Evolutionary conservation across 1,284 basidiomycete species (phyloP).

Genomic region (Anthracocystis panici-leucophaei): DNA sequence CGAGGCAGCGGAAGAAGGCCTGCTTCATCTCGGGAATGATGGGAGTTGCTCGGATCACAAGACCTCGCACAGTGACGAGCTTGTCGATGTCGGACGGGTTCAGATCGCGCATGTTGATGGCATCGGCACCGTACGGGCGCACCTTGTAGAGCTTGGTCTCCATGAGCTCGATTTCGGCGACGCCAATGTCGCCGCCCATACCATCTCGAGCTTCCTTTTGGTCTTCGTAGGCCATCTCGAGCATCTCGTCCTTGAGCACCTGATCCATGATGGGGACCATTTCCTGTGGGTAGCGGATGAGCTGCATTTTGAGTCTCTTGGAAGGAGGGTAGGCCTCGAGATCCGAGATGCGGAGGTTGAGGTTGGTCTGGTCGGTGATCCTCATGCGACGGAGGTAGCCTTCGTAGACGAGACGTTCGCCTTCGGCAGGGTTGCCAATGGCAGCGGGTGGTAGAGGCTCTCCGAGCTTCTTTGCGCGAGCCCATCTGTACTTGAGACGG

Average conservation of each 20-base stretch:
- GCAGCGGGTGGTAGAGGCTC: conserved; percentile 67
- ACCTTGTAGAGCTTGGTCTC: conserved; percentile 83
- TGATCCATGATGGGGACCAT: conserved; percentile 97
- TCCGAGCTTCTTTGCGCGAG: conserved; percentile 79
- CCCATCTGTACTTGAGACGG: conserved; percentile 89
- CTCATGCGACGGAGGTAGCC: conserved; percentile 87
- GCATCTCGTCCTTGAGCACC: conserved; percentile 81
- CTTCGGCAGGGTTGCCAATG: conserved; percentile 51
- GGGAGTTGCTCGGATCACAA: conserved; percentile 96
- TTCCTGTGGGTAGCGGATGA: conserved; percentile 94
- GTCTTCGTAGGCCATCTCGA: conserved; percentile 75
- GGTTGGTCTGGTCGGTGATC: conserved; percentile 83
- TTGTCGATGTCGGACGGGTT: conserved; percentile 72
- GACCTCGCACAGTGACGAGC: conserved; percentile 92
- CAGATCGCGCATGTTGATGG: conserved; percentile 71
- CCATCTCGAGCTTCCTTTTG: conserved; percentile 76
- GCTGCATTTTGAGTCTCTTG: conserved; percentile 76
- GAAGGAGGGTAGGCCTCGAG: conserved; percentile 87
- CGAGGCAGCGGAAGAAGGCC: conserved; percentile 97
- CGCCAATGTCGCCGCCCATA: conserved; percentile 79
- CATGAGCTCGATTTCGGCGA: conserved; percentile 63
- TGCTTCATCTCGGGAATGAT: conserved; percentile 98
- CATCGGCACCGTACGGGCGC: conserved; percentile 84
- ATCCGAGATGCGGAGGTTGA: conserved; percentile 91
- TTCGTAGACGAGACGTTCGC: conserved; percentile 77